These are phyloP conservation scores for Neolentinus lepideus DNA, from an alignment of 1,284 basidiomycete genomes.

Conservation along the genomic window DNA sequence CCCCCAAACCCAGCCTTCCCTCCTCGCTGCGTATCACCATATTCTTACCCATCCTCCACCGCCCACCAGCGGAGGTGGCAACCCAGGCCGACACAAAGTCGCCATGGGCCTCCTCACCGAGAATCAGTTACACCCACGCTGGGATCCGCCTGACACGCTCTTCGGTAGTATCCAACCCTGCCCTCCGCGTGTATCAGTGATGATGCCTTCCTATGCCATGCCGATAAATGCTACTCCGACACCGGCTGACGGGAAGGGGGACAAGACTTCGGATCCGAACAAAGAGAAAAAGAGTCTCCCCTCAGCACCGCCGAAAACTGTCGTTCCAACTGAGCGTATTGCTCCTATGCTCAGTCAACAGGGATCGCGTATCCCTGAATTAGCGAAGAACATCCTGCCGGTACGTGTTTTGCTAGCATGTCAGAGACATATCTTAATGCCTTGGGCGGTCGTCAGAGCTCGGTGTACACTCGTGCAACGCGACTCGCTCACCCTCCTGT, in stretches of 20 bases:
- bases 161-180: constrained; percentile 50
- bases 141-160: constrained; percentile 60
- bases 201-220: constrained; percentile 49
- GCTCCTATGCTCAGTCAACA: constrained; percentile 46
- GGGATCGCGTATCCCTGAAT: constrained; percentile 48
- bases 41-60: constrained; percentile 54
- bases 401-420: constrained; percentile 29
- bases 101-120: constrained; percentile 58
- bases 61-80: constrained; percentile 32
- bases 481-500: constrained; percentile 57
- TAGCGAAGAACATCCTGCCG: constrained; percentile 53
- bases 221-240: constrained; percentile 20
- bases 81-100: constrained; percentile 58
- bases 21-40: constrained; percentile 66
- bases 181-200: constrained; percentile 45
- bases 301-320: constrained; percentile 39
- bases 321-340: constrained; percentile 45
- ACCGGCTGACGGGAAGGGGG: constrained; percentile 16
- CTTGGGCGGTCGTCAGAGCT: constrained; percentile 26
- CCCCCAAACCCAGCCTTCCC: constrained; percentile 50
- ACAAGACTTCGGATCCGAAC: constrained; percentile 24
- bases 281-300: constrained; percentile 44
- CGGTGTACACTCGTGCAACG: constrained; percentile 53
- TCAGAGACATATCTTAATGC: background rate
- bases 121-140: constrained; percentile 48